Evolutionary conservation across 2,329 filamentous ascomycete genomes (phyloP), one percentile per base, ranked within the genome.

Genomic region (Colletotrichum sp.): DNA sequence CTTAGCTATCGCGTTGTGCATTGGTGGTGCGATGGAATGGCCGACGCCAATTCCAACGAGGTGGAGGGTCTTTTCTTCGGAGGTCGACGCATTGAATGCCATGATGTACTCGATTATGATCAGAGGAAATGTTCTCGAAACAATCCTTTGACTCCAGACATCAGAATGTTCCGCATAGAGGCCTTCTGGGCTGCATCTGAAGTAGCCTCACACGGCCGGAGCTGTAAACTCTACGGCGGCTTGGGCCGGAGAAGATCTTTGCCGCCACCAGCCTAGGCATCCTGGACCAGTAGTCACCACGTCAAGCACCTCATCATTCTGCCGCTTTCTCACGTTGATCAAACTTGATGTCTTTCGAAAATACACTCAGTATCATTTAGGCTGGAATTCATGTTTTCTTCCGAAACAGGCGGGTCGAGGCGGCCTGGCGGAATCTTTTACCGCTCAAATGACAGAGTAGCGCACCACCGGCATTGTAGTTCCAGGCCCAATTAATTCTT

Each of bases 1-100:
- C 24, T 81, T 68, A 10, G 83, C 83, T 75, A 87, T 84, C 76
- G 79, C 80, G 71, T 85, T 84, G 80, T 88, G 86, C 82, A 87
- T 84, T 4, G 80, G 75, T 2, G 82, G 83, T 1, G 84, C 84
- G 61, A 87, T 85, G 9, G 84, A 86, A 78, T 87, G 86, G 16
- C 79, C 81, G 5, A 87, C 84, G 10, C 83, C 83, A 15, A 85
- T 77, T 15, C 85, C 86, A 30, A 83, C 83, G 1, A 87, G 82
- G 66, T 87, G 57, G 26, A 60, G 57, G 6, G 57, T 60, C 16
- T 60, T 60, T 60, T 26, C 24, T 30, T 18, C 57, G 26, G 57
- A 18, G 10, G 26, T 28, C 13, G 24, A n/a, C 15, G 16, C 6
- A 32, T 32, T 18, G 26, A 4, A 32, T n/a, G 57, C 7, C 57